Evolutionary conservation across 2,329 filamentous ascomycete species (phyloP).

Genomic region (Penicillium brasilianum): DNA sequence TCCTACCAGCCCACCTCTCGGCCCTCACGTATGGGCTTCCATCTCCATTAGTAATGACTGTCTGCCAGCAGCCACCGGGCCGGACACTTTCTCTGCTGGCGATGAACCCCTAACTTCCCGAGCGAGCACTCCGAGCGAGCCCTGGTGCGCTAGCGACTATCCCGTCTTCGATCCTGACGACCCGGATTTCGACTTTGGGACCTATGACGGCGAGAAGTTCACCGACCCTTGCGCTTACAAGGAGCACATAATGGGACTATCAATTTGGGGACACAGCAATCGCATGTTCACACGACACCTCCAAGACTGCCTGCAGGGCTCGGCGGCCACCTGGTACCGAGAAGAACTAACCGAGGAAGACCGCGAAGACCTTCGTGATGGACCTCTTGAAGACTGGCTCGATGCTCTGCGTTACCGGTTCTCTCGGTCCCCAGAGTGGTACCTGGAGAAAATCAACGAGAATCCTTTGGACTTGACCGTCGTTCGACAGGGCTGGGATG

Average conservation of each 20-base stretch:
- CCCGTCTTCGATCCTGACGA: background rate
- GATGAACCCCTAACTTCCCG: background rate
- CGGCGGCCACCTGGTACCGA: background rate
- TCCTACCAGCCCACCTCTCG: background rate
- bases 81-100: background rate
- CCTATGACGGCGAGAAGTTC: background rate
- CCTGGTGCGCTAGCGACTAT: background rate
- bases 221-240: background rate
- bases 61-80: background rate
- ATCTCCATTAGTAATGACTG: background rate
- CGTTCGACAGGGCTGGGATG: background rate
- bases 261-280: background rate
- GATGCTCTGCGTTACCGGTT: background rate
- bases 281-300: background rate
- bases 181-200: background rate
- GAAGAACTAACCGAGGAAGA: background rate
- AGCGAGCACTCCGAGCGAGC: background rate
- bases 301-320: conserved; percentile 4
- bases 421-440: background rate
- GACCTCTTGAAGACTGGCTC: background rate
- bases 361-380: background rate
- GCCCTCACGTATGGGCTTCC: background rate
- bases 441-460: background rate
- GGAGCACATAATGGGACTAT: background rate
- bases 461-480: background rate